Percentiles rank a stretch among this genome's conserved stretches.
phyloP scores from a whole-genome alignment of 441 rosid genomes.

The Pelargonium myrrhifolium region DNA sequence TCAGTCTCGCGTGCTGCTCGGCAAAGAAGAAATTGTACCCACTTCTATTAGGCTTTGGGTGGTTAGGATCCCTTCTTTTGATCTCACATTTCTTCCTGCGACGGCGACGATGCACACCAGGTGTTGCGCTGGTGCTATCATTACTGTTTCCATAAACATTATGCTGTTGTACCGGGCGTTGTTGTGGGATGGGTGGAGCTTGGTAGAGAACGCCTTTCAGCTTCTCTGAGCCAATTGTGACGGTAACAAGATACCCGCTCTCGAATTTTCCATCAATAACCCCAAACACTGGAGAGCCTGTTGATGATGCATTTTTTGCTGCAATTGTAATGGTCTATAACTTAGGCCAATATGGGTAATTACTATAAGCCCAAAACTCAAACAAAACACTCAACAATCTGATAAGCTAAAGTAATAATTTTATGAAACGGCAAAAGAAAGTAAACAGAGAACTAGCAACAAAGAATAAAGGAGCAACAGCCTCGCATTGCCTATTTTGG shows the following conservation, averaged over 20 bases:
- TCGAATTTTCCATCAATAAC: slow-evolving; percentile 94
- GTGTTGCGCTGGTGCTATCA: slow-evolving; percentile 22
- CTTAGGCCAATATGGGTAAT: too few relatives aligned
- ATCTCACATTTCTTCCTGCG: slow-evolving; percentile 84
- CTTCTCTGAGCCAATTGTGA: slow-evolving; percentile 63
- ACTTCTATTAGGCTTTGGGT: slow-evolving; percentile 88
- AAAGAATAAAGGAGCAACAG: background rate
- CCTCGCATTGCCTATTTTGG: background rate
- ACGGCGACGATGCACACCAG: slow-evolving; percentile 52
- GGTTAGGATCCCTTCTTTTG: slow-evolving; percentile 82
- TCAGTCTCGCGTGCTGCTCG: slow-evolving; percentile 84
- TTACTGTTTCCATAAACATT: slow-evolving; percentile 24
- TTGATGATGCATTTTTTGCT: slow-evolving; percentile 29
- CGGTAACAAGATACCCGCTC: slow-evolving; percentile 81
- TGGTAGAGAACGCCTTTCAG: slow-evolving; percentile 80
- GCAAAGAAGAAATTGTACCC: slow-evolving; percentile 94
- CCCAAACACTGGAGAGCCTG: slow-evolving; percentile 59
- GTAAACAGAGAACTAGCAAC: background rate
- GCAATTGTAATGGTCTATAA: slow-evolving; percentile 6
- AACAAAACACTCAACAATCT: too few relatives aligned
- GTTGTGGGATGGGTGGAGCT: slow-evolving; percentile 33
- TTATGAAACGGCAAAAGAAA: too few relatives aligned
- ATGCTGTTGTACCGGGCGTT: slow-evolving; percentile 27
- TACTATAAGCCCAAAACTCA: background rate
- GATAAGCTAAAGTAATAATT: too few relatives aligned